Base-by-base conservation (phyloP, 176 grass and related monocot species). In the Eragrostis nindensis region DNA sequence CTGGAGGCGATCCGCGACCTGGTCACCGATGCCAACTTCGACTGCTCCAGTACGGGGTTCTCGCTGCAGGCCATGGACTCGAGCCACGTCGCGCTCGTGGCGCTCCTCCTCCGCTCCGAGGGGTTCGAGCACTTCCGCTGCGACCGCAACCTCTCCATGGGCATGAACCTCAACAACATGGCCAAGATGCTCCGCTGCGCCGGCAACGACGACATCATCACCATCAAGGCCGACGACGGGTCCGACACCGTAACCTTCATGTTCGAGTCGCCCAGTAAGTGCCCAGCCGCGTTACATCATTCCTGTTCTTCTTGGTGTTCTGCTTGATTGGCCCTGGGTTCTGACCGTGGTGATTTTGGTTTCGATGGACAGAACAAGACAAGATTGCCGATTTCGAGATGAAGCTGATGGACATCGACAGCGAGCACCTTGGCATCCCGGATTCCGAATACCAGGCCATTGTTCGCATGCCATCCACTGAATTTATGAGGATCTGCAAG, bases 41-140 rank as follows among this genome's bases (percentile, higher is more conserved):
- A 98, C 88, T 98, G 92, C 90, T 98, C 95, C 21, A 70, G 83
- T 0, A 89, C 95, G 15, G 95, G 95, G 3, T 94, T 98, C 92
- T 98, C 95, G 60, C 88, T 98, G 12, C 95, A 98, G 83, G 95
- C 95, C 81, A 98, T 98, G 95, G 95, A 98, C 18, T 94, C 92
- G n/a, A 94, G 92, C 90, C 95, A 98, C 74, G 92, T 98, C 65
- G 95, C 95, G 4, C 95, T 98, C 8, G 95, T 98, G 0, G 92
- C 95, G 0, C 82, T 98, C 22, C 88, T 98, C 61, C 90, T 98
- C 78, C 83, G 95, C 46, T 89, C 95, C 25, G 92, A 98, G 84
- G 92, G 95, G 0, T 95, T 98, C 84, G 95, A 98, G 81, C 95
- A 98, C 95, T 98, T 93, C 88, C 95, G 95, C 85, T 98, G 95